Base-by-base conservation (phyloP, 2,329 filamentous ascomycete genomes). In the Arthrobotrys iridis region DNA sequence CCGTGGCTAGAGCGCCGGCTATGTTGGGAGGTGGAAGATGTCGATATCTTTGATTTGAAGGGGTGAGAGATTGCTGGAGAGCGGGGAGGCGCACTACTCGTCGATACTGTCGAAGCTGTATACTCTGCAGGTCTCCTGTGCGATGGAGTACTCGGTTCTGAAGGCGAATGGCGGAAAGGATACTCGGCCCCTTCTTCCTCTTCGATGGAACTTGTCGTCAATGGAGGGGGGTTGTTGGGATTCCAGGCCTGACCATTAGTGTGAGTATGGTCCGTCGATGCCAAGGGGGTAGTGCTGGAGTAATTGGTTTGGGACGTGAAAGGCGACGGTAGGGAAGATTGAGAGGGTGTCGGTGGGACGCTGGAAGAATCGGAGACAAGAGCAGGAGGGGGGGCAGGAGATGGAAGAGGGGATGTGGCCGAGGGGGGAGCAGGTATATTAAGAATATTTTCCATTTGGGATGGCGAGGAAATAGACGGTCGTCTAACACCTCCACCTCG, bases 391-490 rank as follows among this genome's bases (percentile, higher is more conserved):
- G 45, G 15, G 13, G 55, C 13, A 46, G 28, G 30, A 52, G 59
- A 50, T 15, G 58, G 28, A 26, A 50, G 52, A 22, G 57, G 33
- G 15, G 46, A 64, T 26, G 58, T 15, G n/a, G 50, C 10, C 28
- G 58, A 57, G 37, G 58, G 41, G 41, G 70, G 35, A 60, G 62
- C 45, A 52, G 37, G 62, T 55, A 55, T 66, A 74, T 66, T 60
- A 74, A 45, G 62, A 67, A 63, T 71, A 66, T 62, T 62, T 66
- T 73, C 68, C 68, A 73, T 73, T 66, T 73, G 68, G 68, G 68
- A 66, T 66, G 62, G 70, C 55, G 70, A 62, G 50, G 70, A 67
- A 43, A 57, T 26, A 52, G 70, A 74, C 41, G 50, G 62, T 22
- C 62, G 45, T 74, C 45, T 37, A 74, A 62, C 70, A 67, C 60